Evolutionary conservation across 441 rosid genomes (phyloP), one percentile per base, ranked within the genome.

Genomic region (Arabidopsis hybrid): DNA sequence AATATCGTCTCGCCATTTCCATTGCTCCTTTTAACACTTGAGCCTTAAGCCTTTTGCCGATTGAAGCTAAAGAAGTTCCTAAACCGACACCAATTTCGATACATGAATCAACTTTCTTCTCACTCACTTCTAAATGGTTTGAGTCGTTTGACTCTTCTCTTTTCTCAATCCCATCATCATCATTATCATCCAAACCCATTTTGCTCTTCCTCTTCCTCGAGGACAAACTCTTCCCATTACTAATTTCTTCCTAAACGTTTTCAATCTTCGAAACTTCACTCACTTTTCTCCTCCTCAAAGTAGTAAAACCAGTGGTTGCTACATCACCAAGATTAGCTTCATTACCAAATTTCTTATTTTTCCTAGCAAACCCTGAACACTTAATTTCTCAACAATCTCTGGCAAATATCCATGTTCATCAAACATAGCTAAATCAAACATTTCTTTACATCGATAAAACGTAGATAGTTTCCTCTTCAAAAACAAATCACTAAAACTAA

Each of bases 401-500:
- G n/a, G 0, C 16, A 12, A 50, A 39, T 68, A 82, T 57, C 39
- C 71, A 3, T 85, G 76, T 34, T 88, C 95, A 70, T 71, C 61
- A 65, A 67, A 84, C 45, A 16, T 36, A 17, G 88, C 83, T 76
- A 86, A 60, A 76, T 53, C 63, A 66, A 61, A 45, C 6, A 72
- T 81, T 69, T 91, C 84, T 67, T 83, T 87, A 13, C 82, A 68
- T n/a, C 76, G 75, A 75, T 84, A 80, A 77, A 87, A 91, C 16
- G 89, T 87, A 5, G 85, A 85, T 62, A 94, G 26, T 80, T 85
- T 84, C 58, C 90, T 81, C 81, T 81, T 89, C 79, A 90, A 65
- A 68, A 89, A 78, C 73, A 70, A 36, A 78, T 80, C 81, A 68
- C 61, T 36, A 35, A 55, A 49, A 17, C 76, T 42, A 79, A 75